A percentile compares a stretch with the other conserved stretches of the same genome.
Conservation (phyloP, 495 filamentous ascomycete genomes). For the Evernia prunastri region DNA sequence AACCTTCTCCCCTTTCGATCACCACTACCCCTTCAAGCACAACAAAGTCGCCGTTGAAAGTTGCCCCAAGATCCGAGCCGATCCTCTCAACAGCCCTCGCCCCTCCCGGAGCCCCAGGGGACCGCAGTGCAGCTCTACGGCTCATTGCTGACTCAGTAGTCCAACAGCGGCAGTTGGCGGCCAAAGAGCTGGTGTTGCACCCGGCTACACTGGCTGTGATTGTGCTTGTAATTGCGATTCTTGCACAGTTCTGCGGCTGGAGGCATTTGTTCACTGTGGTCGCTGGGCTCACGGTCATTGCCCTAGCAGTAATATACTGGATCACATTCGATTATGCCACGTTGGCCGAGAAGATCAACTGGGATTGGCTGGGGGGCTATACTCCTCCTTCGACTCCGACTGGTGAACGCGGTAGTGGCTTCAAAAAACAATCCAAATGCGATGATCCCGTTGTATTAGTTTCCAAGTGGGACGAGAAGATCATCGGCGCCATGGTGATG, state of each 20-base stretch:
- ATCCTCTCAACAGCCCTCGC: constrained; percentile 24
- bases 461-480: constrained; percentile 47
- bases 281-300: constrained; percentile 41
- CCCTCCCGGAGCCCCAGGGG: constrained; percentile 25
- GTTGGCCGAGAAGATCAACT: constrained; percentile 45
- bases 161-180: constrained; percentile 55
- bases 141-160: constrained; percentile 55
- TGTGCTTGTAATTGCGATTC: constrained; percentile 32
- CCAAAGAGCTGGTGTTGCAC: constrained; percentile 46
- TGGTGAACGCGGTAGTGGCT: constrained; percentile 1
- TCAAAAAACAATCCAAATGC: constrained; percentile 10
- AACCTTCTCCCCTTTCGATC: constrained; percentile 26
- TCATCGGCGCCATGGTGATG: constrained; percentile 52
- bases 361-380: constrained; percentile 15
- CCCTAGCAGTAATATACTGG: constrained; percentile 36
- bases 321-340: constrained; percentile 15
- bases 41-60: constrained; percentile 8
- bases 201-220: constrained; percentile 39
- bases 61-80: constrained; percentile 19
- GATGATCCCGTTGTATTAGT: constrained; percentile 45
- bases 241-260: constrained; percentile 34
- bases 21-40: constrained; percentile 20
- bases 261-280: constrained; percentile 36
- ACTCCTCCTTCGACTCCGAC: constrained; percentile 6
- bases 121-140: constrained; percentile 38